These are phyloP conservation scores for Amniculicola lignicola DNA, from an alignment of 495 filamentous ascomycete genomes.

Conservation along the genomic window DNA sequence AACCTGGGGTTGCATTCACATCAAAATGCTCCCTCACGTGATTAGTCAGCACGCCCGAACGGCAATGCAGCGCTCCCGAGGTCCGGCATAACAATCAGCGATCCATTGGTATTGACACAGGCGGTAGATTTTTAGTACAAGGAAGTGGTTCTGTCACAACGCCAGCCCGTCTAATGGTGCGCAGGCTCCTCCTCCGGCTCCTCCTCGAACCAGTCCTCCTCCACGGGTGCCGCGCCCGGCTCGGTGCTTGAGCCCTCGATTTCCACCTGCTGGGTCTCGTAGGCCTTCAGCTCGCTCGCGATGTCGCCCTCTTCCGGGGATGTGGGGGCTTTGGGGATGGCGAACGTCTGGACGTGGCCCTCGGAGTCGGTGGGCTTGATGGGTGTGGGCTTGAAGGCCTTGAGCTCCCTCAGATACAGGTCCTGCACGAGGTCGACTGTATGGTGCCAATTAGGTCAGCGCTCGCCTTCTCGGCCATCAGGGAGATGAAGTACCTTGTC, in stretches of 20 bases:
- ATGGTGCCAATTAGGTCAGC: constrained; percentile 20
- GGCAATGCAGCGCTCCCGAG: too few species aligned
- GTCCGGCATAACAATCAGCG: too few species aligned
- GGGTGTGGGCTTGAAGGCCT: constrained; percentile 80
- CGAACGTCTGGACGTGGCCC: constrained; percentile 88
- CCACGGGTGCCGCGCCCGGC: constrained; percentile 55
- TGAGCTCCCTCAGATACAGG: constrained; percentile 92
- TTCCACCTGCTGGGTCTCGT: constrained; percentile 89
- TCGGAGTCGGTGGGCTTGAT: constrained; percentile 83
- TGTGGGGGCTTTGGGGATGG: constrained; percentile 68
- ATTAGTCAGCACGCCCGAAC: too few species aligned
- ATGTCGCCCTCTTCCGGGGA: constrained; percentile 92
- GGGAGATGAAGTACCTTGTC: constrained; percentile 60
- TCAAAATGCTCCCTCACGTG: too few species aligned
- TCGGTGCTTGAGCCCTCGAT: constrained; percentile 75
- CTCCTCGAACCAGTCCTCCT: constrained; percentile 73
- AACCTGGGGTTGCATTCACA: too few species aligned
- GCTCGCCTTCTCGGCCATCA: neutral
- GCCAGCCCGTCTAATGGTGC: constrained; percentile 16
- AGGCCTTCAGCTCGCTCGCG: constrained; percentile 82
- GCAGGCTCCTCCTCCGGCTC: constrained; percentile 50
- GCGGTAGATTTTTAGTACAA: constrained; percentile 19
- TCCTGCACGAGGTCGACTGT: constrained; percentile 93
- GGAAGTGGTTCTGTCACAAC: neutral
- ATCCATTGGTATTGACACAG: constrained; percentile 24